Conservation (phyloP, 129 eudicot species). For the Rutidosis leptorrhynchoides region DNA sequence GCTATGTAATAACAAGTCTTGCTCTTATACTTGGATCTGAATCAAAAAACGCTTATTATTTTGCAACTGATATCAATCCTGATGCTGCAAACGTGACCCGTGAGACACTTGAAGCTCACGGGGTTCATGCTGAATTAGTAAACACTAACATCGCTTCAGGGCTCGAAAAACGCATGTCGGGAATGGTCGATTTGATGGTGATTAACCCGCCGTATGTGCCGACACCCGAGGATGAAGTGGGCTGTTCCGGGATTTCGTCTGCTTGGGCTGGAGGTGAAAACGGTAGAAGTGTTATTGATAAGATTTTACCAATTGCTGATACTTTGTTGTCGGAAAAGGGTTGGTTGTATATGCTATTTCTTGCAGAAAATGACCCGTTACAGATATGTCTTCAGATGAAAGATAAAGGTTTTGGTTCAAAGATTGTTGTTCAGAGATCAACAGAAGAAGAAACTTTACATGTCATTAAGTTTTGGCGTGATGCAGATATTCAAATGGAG, state of each 20-base stretch:
- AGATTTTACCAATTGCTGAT: slow-evolving; percentile 73
- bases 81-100: slow-evolving; percentile 54
- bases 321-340: slow-evolving; percentile 69
- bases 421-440: slow-evolving; percentile 71
- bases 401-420: slow-evolving; percentile 62
- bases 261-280: slow-evolving; percentile 96
- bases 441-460: slow-evolving; percentile 94
- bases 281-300: slow-evolving; percentile 74
- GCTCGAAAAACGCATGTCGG: slow-evolving; percentile 45
- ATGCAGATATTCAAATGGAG: slow-evolving; percentile 42
- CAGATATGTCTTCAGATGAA: slow-evolving; percentile 69
- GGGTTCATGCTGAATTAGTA: slow-evolving; percentile 71
- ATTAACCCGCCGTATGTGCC: slow-evolving; percentile 91
- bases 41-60: slow-evolving; percentile 34
- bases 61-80: slow-evolving; percentile 79
- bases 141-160: slow-evolving; percentile 66
- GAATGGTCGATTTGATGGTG: slow-evolving; percentile 73
- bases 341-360: slow-evolving; percentile 77
- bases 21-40: slow-evolving; percentile 58
- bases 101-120: slow-evolving; percentile 67
- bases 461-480: too few species aligned
- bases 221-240: slow-evolving; percentile 89
- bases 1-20: slow-evolving; percentile 71
- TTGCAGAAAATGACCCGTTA: slow-evolving; percentile 60
- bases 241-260: slow-evolving; percentile 55